Percentiles rank a stretch among this genome's conserved stretches.
phyloP scores from a whole-genome alignment of 352 stramenopile species.

The Globisporangium okanoganense region DNA sequence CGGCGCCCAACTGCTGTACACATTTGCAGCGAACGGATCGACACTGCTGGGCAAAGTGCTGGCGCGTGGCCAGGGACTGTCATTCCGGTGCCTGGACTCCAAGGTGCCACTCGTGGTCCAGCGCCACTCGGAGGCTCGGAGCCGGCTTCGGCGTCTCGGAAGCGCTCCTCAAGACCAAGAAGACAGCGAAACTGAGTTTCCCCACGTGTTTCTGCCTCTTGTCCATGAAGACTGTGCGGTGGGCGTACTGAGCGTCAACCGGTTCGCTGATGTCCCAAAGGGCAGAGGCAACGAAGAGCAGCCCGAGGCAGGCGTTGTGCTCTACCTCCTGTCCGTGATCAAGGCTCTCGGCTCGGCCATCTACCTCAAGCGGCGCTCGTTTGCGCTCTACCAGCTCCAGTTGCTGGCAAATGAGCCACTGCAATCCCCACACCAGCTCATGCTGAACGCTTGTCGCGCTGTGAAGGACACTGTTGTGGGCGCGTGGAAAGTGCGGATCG shows the following conservation, averaged over 20 bases:
- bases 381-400: conserved; percentile 44
- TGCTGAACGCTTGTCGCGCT: conserved; percentile 33
- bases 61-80: conserved; percentile 44
- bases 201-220: conserved; percentile 63
- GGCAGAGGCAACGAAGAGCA: conserved; percentile 54
- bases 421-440: conserved; percentile 49
- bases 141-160: conserved; percentile 28
- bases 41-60: conserved; percentile 28
- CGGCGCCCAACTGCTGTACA: conserved; percentile 43
- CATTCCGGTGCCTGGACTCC: conserved; percentile 50
- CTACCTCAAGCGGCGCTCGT: conserved; percentile 58
- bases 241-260: conserved; percentile 58
- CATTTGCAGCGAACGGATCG: conserved; percentile 42
- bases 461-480: conserved; percentile 49
- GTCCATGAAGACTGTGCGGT: conserved; percentile 59
- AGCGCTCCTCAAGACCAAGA: background rate
- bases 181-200: conserved; percentile 22
- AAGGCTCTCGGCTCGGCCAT: conserved; percentile 45
- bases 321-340: conserved; percentile 38
- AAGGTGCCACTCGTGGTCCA: conserved; percentile 37
- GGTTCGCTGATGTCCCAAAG: conserved; percentile 53
- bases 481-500: conserved; percentile 46
- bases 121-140: conserved; percentile 25
- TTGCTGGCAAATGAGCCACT: conserved; percentile 34
- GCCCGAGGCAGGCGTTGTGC: conserved; percentile 53